Evolutionary conservation across 2,329 filamentous ascomycete species (phyloP), one percentile per base, ranked within the genome.

Genomic region (Elsinoe perseae): DNA sequence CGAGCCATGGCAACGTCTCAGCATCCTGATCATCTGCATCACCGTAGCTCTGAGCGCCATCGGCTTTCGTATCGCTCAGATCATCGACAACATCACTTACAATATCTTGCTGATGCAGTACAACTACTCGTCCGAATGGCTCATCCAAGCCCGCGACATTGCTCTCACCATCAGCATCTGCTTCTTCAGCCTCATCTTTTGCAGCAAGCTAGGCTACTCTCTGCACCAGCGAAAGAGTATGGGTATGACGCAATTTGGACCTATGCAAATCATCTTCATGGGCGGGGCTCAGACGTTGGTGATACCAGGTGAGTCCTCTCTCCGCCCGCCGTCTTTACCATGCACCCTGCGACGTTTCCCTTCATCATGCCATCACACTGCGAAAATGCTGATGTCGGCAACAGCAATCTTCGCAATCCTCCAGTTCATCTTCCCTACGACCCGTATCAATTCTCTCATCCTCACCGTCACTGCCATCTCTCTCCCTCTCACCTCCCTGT

Each of bases 241-340:
- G 58, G 80, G 81, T 1, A 72, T 85, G 63, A 75, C 72, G 56
- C 77, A 80, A 56, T 85, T 84, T 64, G 81, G 81, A 8, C 80
- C 81, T 1, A 81, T 86, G 75, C 80, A 84, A 62, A 77, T 84
- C 57, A 80, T 86, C 59, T 84, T 84, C 66, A 77, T 85, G 63
- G 84, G 85, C 77, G 80, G 81, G 48, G 82, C 80, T 59, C 83
- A 85, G 69, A 85, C 83, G 1, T 75, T 87, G 74, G 64, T 83
- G 30, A 73, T 86, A 59, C 84, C 84, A 65, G 78, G 83, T 84
- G 72, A 69, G 75, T 65, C 12, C 34, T 34, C 7, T n/a, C 34
- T 25, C 27, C 36, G 32, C n/a, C 30, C 38, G 2, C 5, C 21
- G 48, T 32, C 54, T 56, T 58, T 25, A 34, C 10, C 40, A 27